These are phyloP conservation scores for Alternaria sp. DNA, from an alignment of 2,329 filamentous ascomycete genomes.

Conservation along the genomic window DNA sequence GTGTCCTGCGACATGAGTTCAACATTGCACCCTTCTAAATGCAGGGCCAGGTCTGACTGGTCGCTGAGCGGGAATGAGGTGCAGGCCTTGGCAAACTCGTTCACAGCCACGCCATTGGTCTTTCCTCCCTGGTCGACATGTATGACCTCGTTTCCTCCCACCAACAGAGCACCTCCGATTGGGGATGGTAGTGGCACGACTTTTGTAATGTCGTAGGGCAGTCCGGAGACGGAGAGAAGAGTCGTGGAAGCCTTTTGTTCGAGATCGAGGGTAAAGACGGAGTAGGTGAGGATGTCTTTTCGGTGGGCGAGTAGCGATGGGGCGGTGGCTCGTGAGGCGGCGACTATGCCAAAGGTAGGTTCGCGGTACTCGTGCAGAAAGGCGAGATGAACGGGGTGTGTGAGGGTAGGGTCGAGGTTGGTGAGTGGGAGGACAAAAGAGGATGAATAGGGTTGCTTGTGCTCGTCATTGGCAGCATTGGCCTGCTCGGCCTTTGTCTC, in stretches of 20 bases:
- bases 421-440: slow-evolving; percentile 94
- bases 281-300: slow-evolving; percentile 87
- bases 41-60: slow-evolving; percentile 80
- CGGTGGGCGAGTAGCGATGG: slow-evolving; percentile 75
- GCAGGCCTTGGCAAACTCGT: slow-evolving; percentile 82
- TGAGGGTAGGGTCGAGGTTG: slow-evolving; percentile 83
- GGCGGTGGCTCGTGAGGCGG: slow-evolving; percentile 77
- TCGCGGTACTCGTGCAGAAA: slow-evolving; percentile 98
- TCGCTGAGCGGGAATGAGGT: slow-evolving; percentile 87
- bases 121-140: slow-evolving; percentile 97
- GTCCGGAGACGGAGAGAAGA: slow-evolving; percentile 81
- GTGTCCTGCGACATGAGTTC: slow-evolving; percentile 78
- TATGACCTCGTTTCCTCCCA: slow-evolving; percentile 89
- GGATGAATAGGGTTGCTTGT: slow-evolving; percentile 77
- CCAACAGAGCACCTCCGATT: slow-evolving; percentile 84
- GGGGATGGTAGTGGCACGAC: slow-evolving; percentile 85
- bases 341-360: slow-evolving; percentile 94
- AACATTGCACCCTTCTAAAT: slow-evolving; percentile 80
- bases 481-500: slow-evolving; percentile 44
- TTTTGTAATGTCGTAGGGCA: slow-evolving; percentile 86
- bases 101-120: slow-evolving; percentile 89
- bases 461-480: slow-evolving; percentile 49
- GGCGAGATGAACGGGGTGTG: slow-evolving; percentile 88
- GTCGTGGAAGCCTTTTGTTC: slow-evolving; percentile 93
- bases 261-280: slow-evolving; percentile 93